Evolutionary conservation across 495 filamentous ascomycete species (phyloP).

Genomic region (Platismatia glauca): DNA sequence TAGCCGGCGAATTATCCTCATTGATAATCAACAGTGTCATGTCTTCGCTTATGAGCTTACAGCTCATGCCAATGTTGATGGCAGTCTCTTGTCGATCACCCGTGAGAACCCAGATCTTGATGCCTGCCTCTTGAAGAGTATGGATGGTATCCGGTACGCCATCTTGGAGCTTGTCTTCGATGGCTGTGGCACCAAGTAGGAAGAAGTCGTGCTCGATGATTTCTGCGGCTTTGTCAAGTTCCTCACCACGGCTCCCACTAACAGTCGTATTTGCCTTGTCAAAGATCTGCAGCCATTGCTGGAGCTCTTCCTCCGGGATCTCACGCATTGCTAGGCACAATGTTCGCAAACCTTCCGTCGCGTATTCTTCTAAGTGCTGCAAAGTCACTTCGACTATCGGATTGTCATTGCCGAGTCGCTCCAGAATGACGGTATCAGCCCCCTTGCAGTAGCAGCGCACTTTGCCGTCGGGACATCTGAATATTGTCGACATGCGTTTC

Average conservation of each 20-base stretch:
- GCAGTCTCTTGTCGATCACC: slow-evolving; percentile 98
- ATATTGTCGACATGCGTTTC: slow-evolving; percentile 97
- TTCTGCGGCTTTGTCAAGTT: slow-evolving; percentile 95
- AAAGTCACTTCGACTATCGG: slow-evolving; percentile 80
- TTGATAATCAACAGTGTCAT: slow-evolving; percentile 98
- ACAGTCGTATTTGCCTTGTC: slow-evolving; percentile 88
- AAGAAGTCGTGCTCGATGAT: slow-evolving; percentile 87
- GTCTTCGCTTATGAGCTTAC: slow-evolving; percentile 95
- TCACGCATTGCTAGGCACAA: slow-evolving; percentile 94
- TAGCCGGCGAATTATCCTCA: slow-evolving; percentile 67
- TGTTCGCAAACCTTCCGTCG: slow-evolving; percentile 89
- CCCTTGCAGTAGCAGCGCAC: slow-evolving; percentile 91
- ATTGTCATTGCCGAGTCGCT: slow-evolving; percentile 70
- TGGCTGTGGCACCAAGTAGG: slow-evolving; percentile 90
- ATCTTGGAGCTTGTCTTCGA: slow-evolving; percentile 94
- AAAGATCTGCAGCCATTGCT: slow-evolving; percentile 79
- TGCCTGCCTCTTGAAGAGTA: slow-evolving; percentile 90
- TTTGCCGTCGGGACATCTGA: slow-evolving; percentile 92
- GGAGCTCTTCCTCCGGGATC: slow-evolving; percentile 81
- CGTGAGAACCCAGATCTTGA: slow-evolving; percentile 98
- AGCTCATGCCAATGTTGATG: slow-evolving; percentile 99
- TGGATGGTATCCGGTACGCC: slow-evolving; percentile 98
- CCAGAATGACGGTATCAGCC: slow-evolving; percentile 93
- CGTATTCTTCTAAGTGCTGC: slow-evolving; percentile 94
- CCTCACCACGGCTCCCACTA: slow-evolving; percentile 81